A percentile compares a stretch with the other conserved stretches of the same genome.
Evolutionary conservation across 208 protist genomes (phyloP).

Genomic region (Crithidia thermophila): DNA sequence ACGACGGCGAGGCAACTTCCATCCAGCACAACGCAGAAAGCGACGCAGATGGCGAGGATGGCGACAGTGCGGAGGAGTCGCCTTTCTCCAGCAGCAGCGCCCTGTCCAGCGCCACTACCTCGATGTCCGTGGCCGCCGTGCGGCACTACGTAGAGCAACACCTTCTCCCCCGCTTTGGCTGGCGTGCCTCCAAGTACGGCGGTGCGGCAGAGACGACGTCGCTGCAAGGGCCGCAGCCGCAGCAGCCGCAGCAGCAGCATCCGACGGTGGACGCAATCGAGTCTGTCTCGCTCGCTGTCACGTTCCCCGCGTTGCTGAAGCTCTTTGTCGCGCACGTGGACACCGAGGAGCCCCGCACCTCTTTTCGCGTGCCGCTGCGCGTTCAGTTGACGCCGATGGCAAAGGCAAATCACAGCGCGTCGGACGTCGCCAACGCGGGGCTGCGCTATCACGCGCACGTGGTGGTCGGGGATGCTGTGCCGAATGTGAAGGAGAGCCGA

Average conservation of each 20-base stretch:
- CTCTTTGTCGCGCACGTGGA: conserved; percentile 37
- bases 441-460: conserved; percentile 24
- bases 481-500: conserved; percentile 35
- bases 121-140: conserved; percentile 16
- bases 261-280: neutral
- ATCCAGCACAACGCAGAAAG: neutral
- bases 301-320: conserved; percentile 26
- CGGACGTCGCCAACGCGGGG: neutral
- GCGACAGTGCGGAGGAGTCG: neutral
- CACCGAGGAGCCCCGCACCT: conserved; percentile 33
- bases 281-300: conserved; percentile 22
- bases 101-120: neutral
- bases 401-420: neutral
- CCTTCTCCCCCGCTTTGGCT: conserved; percentile 30
- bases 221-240: neutral
- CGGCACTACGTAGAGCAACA: conserved; percentile 19
- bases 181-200: conserved; percentile 1
- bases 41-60: no score
- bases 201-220: neutral
- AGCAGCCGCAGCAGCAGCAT: no score
- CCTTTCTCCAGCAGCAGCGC: neutral
- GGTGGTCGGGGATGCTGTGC: conserved; percentile 25
- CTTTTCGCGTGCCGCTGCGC: conserved; percentile 27
- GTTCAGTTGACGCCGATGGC: conserved; percentile 12
- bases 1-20: neutral